phyloP scores from a whole-genome alignment of 208 protist genomes.

The Acanthamoeba lenticulata region DNA sequence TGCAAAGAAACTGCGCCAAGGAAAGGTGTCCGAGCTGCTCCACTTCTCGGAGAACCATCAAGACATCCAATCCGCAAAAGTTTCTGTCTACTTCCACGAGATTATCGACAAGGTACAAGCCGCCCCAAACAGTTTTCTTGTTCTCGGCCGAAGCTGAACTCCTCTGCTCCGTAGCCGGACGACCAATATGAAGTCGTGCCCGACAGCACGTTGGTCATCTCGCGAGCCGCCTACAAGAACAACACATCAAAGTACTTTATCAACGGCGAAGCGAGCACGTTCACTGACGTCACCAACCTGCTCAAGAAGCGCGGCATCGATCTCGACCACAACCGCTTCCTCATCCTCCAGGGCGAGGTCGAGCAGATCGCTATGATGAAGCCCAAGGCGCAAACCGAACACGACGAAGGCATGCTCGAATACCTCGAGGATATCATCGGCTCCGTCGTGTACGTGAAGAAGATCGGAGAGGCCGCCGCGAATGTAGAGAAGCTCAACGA shows the following conservation, averaged over 20 bases:
- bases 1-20: constrained; percentile 97
- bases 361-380: constrained; percentile 99
- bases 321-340: constrained; percentile 99
- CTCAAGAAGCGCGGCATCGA: constrained; percentile 97
- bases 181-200: constrained; percentile 91
- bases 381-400: constrained; percentile 95
- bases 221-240: constrained; percentile 91
- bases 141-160: too few relatives aligned
- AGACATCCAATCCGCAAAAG: constrained; percentile 92
- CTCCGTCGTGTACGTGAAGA: constrained; percentile 90
- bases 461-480: constrained; percentile 91
- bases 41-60: constrained; percentile 96
- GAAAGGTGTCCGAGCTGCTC: constrained; percentile 98
- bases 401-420: constrained; percentile 99
- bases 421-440: constrained; percentile 99
- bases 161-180: constrained; percentile 70
- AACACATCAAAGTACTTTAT: constrained; percentile 96
- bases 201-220: constrained; percentile 93
- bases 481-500: constrained; percentile 94
- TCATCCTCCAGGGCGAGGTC: constrained; percentile 99
- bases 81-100: constrained; percentile 97
- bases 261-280: constrained; percentile 83
- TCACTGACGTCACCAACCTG: constrained; percentile 87
- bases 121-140: too few relatives aligned
- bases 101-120: constrained; percentile 88